These are phyloP conservation scores for Chaetoscypha palmicola DNA, from an alignment of 2,329 filamentous ascomycete genomes.

Conservation along the genomic window DNA sequence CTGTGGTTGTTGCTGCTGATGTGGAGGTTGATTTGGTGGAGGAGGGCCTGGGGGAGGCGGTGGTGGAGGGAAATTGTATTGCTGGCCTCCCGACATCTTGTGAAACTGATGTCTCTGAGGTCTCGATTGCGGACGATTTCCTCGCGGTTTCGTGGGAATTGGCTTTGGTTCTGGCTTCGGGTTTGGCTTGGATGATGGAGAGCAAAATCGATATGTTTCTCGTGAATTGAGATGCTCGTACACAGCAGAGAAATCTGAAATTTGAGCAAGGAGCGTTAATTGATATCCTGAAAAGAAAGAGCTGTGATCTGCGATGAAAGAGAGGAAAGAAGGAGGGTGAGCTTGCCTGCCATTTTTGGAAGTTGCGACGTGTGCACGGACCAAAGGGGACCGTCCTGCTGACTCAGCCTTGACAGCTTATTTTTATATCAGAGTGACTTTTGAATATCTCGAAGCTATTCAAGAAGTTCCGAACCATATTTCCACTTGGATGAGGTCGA, in stretches of 20 bases:
- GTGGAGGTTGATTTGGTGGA: conserved; percentile 15
- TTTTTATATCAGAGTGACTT: background rate
- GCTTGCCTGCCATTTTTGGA: conserved; percentile 14
- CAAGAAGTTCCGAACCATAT: too few species aligned
- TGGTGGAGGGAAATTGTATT: conserved; percentile 32
- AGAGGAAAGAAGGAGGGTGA: conserved; percentile 6
- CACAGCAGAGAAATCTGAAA: conserved; percentile 3
- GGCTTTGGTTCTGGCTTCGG: background rate
- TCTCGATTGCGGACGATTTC: background rate
- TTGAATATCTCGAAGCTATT: too few species aligned
- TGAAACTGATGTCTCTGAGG: background rate
- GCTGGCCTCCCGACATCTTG: conserved; percentile 27
- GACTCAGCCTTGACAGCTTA: background rate
- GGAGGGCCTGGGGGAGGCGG: conserved; percentile 30
- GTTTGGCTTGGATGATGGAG: background rate
- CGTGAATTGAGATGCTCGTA: conserved; percentile 2
- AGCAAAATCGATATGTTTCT: too few species aligned
- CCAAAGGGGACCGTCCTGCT: background rate
- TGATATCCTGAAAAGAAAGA: conserved; percentile 9
- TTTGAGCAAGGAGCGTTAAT: conserved; percentile 15
- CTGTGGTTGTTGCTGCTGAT: conserved; percentile 20
- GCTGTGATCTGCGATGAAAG: conserved; percentile 3
- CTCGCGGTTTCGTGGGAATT: conserved; percentile 1
- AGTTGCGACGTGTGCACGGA: conserved; percentile 5
- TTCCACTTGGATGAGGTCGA: background rate